These are phyloP conservation scores for Xylariaceae sp. DNA, from an alignment of 2,329 filamentous ascomycete species.

Conservation along the genomic window DNA sequence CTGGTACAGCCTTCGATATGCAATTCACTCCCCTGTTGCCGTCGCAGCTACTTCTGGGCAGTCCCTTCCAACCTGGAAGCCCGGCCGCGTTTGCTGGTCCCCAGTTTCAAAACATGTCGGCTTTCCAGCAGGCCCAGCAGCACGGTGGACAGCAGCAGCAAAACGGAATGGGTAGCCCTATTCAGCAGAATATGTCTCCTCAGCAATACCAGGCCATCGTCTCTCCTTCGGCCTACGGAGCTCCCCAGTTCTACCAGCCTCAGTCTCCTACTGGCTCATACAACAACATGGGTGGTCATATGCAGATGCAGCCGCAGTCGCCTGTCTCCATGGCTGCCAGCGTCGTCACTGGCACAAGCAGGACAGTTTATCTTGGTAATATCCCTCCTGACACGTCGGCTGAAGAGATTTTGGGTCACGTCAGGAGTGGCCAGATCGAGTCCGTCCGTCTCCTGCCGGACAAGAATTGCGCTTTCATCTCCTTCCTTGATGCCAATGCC, in stretches of 20 bases:
- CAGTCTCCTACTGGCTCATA: conserved; percentile 82
- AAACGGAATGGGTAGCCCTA: conserved; percentile 63
- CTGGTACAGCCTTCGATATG: conserved; percentile 90
- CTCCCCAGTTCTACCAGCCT: conserved; percentile 72
- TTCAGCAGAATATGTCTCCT: conserved; percentile 71
- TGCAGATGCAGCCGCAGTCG: conserved; percentile 58
- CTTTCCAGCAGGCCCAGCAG: conserved; percentile 60
- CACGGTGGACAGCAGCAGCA: conserved; percentile 31
- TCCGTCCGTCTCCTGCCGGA: conserved; percentile 94
- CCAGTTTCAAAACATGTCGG: conserved; percentile 79
- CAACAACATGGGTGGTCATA: conserved; percentile 53
- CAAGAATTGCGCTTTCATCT: conserved; percentile 99
- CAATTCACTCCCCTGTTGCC: conserved; percentile 95
- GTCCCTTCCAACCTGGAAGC: conserved; percentile 92
- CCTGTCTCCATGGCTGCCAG: conserved; percentile 71
- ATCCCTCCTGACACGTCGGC: conserved; percentile 96
- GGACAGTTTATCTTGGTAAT: conserved; percentile 95
- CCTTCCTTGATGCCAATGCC: conserved; percentile 94
- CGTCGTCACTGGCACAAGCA: conserved; percentile 81
- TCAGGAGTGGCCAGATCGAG: conserved; percentile 95
- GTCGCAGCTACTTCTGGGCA: conserved; percentile 88
- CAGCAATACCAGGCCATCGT: conserved; percentile 79
- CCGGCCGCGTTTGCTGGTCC: conserved; percentile 83
- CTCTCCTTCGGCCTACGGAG: conserved; percentile 76
- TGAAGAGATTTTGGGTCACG: conserved; percentile 93